Base-by-base conservation (phyloP, 208 protist species). In the Herpetomonas samuelpessoai region DNA sequence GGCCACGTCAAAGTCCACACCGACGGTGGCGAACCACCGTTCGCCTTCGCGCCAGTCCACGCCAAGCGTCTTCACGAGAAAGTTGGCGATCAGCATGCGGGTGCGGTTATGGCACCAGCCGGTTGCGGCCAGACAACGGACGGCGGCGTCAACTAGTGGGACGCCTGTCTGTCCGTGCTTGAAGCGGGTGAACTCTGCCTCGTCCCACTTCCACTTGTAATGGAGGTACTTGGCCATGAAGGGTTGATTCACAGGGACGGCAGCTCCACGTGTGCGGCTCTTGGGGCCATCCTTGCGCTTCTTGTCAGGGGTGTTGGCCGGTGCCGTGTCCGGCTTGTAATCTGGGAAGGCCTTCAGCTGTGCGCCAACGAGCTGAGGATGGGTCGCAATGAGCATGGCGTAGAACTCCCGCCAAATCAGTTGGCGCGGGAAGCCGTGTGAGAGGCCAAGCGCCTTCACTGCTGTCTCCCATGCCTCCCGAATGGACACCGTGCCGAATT, bases 11-110 rank as follows among this genome's bases (percentile, higher is more conserved):
- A 86, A 86, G 72, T 98, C 94, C 7, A 96, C 70, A 19, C 92
- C 81, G 24, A 87, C 71, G 10, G 73, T 79, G 21, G 91, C 86
- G 62, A 90, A 97, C 77, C 81, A 96, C 19, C 78, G 79, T 41
- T 93, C 93, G 24, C 93, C 88, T 47, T 88, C 76, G 21, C 92
- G 79, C 93, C 93, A 97, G 78, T 97, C 91, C 2, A 97, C 79
- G 19, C 66, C 62, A 22, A 97, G 69, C 30, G 92, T 76, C 72
- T 96, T 96, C 45, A 89, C 81, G n/a, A 92, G 73, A 55, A 92
- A 94, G 62, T 81, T 86, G n/a, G 83, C 83, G 49, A 93, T 79
- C 28, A 90, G 62, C 61, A 97, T 76, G 48, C 85, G 83, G 56
- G 65, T 68, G 41, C 87, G 81, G 71, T 92, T 92, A 55, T 83